Percentiles rank a stretch among this genome's conserved stretches.
These are phyloP conservation scores for Populus hybrid DNA, from an alignment of 441 rosid species.

Conservation along the genomic window DNA sequence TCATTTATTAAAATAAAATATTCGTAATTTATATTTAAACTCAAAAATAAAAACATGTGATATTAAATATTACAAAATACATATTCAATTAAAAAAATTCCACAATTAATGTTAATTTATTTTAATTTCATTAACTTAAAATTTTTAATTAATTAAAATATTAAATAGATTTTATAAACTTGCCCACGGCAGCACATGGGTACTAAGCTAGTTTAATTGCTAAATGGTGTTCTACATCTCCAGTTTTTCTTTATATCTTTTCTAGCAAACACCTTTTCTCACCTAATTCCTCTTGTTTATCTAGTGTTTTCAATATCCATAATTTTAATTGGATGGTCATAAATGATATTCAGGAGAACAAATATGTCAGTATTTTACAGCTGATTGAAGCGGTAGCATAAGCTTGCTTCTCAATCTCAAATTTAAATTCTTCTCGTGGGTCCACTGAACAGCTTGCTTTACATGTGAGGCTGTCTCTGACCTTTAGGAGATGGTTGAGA, in stretches of 20 bases:
- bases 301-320: neutral
- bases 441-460: neutral
- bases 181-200: too few species aligned
- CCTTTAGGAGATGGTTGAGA: neutral
- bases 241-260: neutral
- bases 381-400: neutral
- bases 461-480: neutral
- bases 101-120: too few species aligned
- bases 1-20: too few species aligned
- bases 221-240: neutral
- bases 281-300: neutral
- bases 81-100: too few species aligned
- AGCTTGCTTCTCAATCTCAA: neutral
- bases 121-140: too few species aligned
- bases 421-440: neutral
- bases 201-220: neutral
- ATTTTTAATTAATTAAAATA: too few species aligned
- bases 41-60: too few species aligned
- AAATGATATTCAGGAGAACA: neutral
- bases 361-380: neutral
- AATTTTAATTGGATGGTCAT: constrained; percentile 2
- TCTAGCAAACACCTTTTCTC: neutral
- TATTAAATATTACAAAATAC: too few species aligned
- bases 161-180: too few species aligned
- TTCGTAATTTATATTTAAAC: too few species aligned